Evolutionary conservation across 768 basidiomycete genomes (phyloP).

Genomic region (Mycena galericulata): DNA sequence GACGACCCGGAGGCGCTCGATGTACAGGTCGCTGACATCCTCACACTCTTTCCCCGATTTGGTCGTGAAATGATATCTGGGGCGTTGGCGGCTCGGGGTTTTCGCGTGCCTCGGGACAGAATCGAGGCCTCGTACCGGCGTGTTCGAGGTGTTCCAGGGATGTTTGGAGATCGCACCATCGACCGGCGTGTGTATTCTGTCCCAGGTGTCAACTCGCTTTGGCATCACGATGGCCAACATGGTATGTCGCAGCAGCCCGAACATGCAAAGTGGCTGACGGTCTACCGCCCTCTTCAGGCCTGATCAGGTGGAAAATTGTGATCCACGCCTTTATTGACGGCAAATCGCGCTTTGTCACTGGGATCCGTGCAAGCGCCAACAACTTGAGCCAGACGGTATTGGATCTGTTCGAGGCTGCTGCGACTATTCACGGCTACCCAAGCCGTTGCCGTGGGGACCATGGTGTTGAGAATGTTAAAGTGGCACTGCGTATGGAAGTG

Average conservation of each 20-base stretch:
- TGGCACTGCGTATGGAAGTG: background rate
- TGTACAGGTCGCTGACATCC: constrained; percentile 28
- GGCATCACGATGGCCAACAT: constrained; percentile 54
- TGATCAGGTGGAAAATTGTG: constrained; percentile 44
- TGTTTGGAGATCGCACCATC: constrained; percentile 44
- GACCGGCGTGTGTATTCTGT: constrained; percentile 46
- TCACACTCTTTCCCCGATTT: constrained; percentile 42
- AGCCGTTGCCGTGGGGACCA: constrained; percentile 38
- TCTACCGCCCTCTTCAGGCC: constrained; percentile 22
- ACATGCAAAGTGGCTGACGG: too few relatives aligned
- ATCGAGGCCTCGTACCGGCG: constrained; percentile 33
- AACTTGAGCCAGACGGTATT: constrained; percentile 54
- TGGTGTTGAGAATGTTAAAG: constrained; percentile 5
- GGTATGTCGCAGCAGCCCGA: constrained; percentile 25
- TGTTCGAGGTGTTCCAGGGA: constrained; percentile 36
- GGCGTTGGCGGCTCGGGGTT: constrained; percentile 34
- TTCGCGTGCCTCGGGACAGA: constrained; percentile 33
- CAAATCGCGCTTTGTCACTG: constrained; percentile 49
- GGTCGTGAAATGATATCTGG: constrained; percentile 42
- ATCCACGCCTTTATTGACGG: constrained; percentile 56
- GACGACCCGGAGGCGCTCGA: constrained; percentile 33
- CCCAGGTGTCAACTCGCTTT: constrained; percentile 49
- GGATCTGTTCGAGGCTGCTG: constrained; percentile 42
- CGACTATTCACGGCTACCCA: constrained; percentile 41
- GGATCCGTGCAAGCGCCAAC: constrained; percentile 51